Evolutionary conservation across 2,329 filamentous ascomycete species (phyloP), one percentile per base, ranked within the genome.

Genomic region (Ceratocystis destructans): DNA sequence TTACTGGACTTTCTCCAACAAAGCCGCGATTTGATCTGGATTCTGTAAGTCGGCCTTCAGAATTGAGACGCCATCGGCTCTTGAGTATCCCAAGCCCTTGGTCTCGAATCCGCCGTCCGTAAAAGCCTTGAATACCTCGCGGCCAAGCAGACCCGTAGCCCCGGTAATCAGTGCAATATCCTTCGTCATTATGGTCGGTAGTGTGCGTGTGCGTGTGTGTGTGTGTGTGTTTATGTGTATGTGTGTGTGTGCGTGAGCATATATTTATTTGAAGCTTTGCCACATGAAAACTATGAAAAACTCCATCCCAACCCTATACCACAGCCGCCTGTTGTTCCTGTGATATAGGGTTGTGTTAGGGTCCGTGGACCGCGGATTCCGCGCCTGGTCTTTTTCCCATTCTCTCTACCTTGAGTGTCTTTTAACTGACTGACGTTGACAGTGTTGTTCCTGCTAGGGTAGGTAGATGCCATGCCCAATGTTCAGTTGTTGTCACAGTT

Each of bases 121-220:
- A 8, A 68, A 62, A 12, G 83, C 83, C 69, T 82, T 83, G 65
- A 87, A 79, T 10, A 96, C 87, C 74, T 94, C 85, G 55, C 90
- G 84, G 62, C 92, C 91, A 1, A 96, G 82, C 10, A 96, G 81
- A 65, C 91, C 91, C 22, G 88, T 93, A 46, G 90, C 90, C 67
- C 91, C 91, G 5, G 91, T 96, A 66, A 96, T 78, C 31, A 96
- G 79, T 8, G 83, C 90, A 31, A 81, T 61, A 6, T 61, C 64
- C 37, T 41, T 15, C 64, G 37, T 41, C 37, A 41, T 41, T 41
- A 66, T 68, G 15, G 3, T 59, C 5, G n/a, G 15, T 17, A 59
- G 5, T 6, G 6, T 59, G 15, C 4, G 17, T 50, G 46, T 28
- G 25, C 33, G 15, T 25, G 28, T n/a, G 28, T 25, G 22, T 62